phyloP scores from a whole-genome alignment of 1,284 basidiomycete species.

The Pseudozyma thailandica region DNA sequence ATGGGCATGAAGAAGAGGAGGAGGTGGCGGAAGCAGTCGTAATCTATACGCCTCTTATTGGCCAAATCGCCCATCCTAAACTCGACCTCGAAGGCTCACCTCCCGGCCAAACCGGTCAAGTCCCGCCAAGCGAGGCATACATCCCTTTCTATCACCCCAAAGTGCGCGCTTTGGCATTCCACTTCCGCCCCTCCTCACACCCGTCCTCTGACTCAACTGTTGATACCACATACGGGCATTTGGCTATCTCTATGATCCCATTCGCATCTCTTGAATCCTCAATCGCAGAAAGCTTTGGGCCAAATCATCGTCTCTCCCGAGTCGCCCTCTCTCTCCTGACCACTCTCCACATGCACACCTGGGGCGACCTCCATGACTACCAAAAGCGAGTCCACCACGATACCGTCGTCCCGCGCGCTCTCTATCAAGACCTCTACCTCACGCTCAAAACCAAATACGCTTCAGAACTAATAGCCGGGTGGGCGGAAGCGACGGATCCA shows the following conservation, averaged over 20 bases:
- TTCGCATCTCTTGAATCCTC: constrained; percentile 14
- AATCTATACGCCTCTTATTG: constrained; percentile 41
- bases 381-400: constrained; percentile 88
- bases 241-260: constrained; percentile 73
- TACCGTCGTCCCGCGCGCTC: constrained; percentile 78
- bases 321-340: constrained; percentile 84
- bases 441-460: constrained; percentile 83
- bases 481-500: constrained; percentile 83
- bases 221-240: constrained; percentile 22
- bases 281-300: constrained; percentile 10
- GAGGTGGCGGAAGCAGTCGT: constrained; percentile 31
- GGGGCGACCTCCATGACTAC: constrained; percentile 82
- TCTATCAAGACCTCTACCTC: constrained; percentile 90
- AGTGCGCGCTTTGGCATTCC: constrained; percentile 60
- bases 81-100: constrained; percentile 6
- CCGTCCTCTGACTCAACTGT: background rate
- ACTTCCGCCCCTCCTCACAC: constrained; percentile 16
- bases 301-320: constrained; percentile 76
- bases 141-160: constrained; percentile 66
- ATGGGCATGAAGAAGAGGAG: constrained; percentile 2
- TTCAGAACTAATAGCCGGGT: constrained; percentile 68
- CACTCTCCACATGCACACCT: constrained; percentile 83
- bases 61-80: constrained; percentile 15
- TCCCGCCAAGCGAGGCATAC: constrained; percentile 18
- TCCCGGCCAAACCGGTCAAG: background rate